Evolutionary conservation across 2,329 filamentous ascomycete species (phyloP).

Genomic region (Sclerotinia borealis): DNA sequence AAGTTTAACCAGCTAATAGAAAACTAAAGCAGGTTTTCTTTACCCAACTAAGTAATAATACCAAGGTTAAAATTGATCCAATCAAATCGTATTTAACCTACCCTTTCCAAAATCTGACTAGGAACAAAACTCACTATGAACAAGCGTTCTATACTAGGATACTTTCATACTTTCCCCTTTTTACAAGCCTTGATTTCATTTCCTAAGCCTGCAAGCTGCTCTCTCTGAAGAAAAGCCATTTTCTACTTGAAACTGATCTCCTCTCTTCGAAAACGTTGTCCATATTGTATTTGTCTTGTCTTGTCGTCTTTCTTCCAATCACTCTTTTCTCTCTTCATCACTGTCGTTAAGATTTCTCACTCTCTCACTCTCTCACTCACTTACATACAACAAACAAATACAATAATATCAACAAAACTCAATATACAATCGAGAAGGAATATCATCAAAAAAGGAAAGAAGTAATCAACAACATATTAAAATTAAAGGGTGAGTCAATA

Average conservation of each 20-base stretch:
- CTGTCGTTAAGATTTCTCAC: conserved; percentile 14
- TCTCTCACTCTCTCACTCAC: not conserved
- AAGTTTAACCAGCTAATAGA: not conserved
- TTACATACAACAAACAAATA: not conserved
- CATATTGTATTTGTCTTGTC: no score
- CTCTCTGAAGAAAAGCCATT: conserved; percentile 6
- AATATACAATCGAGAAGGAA: not conserved
- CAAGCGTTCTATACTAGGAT: not conserved
- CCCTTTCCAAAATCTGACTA: not conserved
- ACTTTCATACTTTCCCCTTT: not conserved
- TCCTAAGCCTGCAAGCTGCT: not conserved
- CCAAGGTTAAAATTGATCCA: not conserved
- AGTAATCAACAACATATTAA: not conserved
- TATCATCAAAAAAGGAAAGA: not conserved
- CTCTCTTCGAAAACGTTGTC: not conserved
- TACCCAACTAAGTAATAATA: not conserved
- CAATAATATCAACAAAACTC: conserved; percentile 5
- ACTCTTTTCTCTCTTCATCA: conserved; percentile 5
- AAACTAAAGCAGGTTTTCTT: not conserved
- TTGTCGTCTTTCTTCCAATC: not conserved
- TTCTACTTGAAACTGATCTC: not conserved
- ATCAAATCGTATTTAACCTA: not conserved
- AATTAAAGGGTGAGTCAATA: conserved; percentile 1
- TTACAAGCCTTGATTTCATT: not conserved
- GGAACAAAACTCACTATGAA: not conserved